Evolutionary conservation across 164 flowering plant species (phyloP).

Genomic region (Aristolochia contorta): DNA sequence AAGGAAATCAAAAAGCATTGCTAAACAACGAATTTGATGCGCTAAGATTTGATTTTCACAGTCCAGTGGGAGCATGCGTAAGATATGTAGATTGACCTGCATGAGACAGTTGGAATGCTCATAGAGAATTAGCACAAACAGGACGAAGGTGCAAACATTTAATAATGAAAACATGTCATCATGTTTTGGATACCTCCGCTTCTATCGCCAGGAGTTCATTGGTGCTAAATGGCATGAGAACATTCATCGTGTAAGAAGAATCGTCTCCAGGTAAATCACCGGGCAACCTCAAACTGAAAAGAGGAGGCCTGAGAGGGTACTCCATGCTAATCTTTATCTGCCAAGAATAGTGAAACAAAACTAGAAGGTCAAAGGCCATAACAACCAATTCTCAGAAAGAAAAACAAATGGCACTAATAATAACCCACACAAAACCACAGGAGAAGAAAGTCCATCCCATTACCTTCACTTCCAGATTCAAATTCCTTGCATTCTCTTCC

Average conservation of each 20-base stretch:
- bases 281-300: slow-evolving; percentile 39
- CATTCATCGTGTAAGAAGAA: slow-evolving; percentile 13
- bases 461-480: slow-evolving; percentile 78
- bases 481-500: slow-evolving; percentile 21
- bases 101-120: neutral
- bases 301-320: slow-evolving; percentile 91
- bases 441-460: neutral
- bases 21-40: slow-evolving; percentile 71
- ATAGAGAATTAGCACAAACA: too few species aligned
- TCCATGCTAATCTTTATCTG: slow-evolving; percentile 85
- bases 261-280: slow-evolving; percentile 1
- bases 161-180: too few species aligned
- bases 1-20: slow-evolving; percentile 76
- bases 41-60: slow-evolving; percentile 55
- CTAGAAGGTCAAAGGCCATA: slow-evolving; percentile 4
- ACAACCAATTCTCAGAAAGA: neutral
- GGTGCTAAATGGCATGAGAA: slow-evolving; percentile 28
- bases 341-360: slow-evolving; percentile 11
- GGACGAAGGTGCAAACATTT: too few species aligned
- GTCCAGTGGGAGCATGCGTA: slow-evolving; percentile 49
- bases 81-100: slow-evolving; percentile 76
- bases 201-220: slow-evolving; percentile 91
- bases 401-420: neutral
- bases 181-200: slow-evolving; percentile 55
- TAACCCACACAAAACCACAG: slow-evolving; percentile 2